These are phyloP conservation scores for Babjeviella inositovora DNA, from an alignment of 805 yeast genomes.

Conservation along the genomic window DNA sequence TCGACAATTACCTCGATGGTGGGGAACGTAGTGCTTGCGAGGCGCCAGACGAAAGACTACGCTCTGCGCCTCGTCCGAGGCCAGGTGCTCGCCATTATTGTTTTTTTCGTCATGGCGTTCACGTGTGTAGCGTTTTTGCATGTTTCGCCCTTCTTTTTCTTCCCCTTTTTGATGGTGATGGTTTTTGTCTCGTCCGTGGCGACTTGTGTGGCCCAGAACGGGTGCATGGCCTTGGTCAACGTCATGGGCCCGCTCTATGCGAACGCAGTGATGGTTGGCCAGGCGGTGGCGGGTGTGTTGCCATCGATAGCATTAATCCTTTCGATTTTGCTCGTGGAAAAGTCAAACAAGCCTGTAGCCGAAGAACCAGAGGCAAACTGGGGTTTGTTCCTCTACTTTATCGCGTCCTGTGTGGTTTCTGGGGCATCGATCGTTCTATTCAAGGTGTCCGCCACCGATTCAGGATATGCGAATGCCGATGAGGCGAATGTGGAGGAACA, in stretches of 20 bases:
- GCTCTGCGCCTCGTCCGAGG: conserved; percentile 44
- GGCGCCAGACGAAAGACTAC: conserved; percentile 45
- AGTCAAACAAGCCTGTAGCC: conserved; percentile 4
- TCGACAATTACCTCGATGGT: conserved; percentile 56
- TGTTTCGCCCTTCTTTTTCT: conserved; percentile 25
- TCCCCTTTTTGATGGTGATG: conserved; percentile 37
- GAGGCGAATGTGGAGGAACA: no score
- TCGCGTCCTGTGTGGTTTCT: background rate
- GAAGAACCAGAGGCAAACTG: conserved; percentile 16
- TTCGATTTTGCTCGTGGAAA: conserved; percentile 23
- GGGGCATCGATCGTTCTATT: no score
- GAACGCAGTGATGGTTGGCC: conserved; percentile 89
- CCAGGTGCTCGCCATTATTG: conserved; percentile 32
- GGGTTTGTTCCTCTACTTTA: conserved; percentile 18
- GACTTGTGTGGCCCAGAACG: conserved; percentile 76
- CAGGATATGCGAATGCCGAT: no score
- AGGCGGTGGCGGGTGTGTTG: conserved; percentile 84
- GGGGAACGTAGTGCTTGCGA: conserved; percentile 46
- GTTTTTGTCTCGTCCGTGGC: conserved; percentile 59
- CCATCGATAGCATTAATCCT: conserved; percentile 61
- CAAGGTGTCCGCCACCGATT: no score
- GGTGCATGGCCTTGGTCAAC: conserved; percentile 76
- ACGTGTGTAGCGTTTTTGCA: conserved; percentile 22
- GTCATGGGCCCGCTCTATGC: conserved; percentile 63
- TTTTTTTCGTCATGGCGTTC: conserved; percentile 42